Conservation (phyloP, 441 rosid genomes). For the Melastoma candidum region DNA sequence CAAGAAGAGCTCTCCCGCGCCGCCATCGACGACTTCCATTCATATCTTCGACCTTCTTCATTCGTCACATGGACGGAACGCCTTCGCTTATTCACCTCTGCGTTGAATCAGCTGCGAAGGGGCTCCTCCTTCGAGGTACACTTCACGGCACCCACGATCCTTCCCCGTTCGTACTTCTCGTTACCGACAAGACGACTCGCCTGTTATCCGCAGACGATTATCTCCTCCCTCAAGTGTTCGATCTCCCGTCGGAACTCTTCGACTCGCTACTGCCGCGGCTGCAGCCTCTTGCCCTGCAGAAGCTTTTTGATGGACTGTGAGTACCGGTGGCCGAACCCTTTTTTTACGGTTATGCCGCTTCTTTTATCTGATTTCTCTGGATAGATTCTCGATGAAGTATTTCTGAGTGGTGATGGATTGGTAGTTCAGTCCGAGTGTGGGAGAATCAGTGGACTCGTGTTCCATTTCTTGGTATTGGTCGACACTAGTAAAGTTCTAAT, state of each 20-base stretch:
- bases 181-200: neutral
- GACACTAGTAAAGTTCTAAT: too few relatives aligned
- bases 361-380: too few relatives aligned
- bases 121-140: slow-evolving; percentile 38
- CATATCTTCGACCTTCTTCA: neutral
- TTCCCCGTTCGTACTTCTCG: neutral
- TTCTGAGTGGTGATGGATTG: too few relatives aligned
- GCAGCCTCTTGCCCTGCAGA: slow-evolving; percentile 64
- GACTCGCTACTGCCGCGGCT: slow-evolving; percentile 33
- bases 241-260: slow-evolving; percentile 58
- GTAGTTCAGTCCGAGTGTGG: too few relatives aligned
- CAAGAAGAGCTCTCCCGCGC: neutral
- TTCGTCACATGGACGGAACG: slow-evolving; percentile 9
- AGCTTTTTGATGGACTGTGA: slow-evolving; percentile 53
- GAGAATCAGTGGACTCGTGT: slow-evolving; percentile 8
- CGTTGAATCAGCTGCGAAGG: slow-evolving; percentile 28
- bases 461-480: too few relatives aligned
- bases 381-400: too few relatives aligned
- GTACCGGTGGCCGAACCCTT: too few relatives aligned
- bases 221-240: slow-evolving; percentile 32
- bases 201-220: slow-evolving; percentile 30
- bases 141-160: neutral
- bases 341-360: too few relatives aligned
- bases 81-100: slow-evolving; percentile 49
- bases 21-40: neutral